Evolutionary conservation across 2,329 filamentous ascomycete species (phyloP).

Genomic region (Rosellinia necatrix): DNA sequence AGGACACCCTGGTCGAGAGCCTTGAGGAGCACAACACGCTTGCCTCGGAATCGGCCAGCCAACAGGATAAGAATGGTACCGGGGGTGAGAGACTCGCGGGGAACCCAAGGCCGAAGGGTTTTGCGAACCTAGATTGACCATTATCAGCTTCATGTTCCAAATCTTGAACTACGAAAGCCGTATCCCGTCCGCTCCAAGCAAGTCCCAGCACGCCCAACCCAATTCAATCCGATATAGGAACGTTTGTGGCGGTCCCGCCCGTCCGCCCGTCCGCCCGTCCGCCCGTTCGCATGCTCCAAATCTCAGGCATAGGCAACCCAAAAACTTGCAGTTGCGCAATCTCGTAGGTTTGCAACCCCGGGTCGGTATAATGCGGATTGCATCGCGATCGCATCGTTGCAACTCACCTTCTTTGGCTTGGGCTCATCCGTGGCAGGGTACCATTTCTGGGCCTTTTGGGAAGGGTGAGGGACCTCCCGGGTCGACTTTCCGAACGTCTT

Average conservation of each 20-base stretch:
- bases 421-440: slow-evolving; percentile 94
- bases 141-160: slow-evolving; percentile 15
- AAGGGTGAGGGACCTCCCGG: slow-evolving; percentile 83
- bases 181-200: not conserved
- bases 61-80: slow-evolving; percentile 98
- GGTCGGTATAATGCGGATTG: slow-evolving; percentile 1
- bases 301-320: not conserved
- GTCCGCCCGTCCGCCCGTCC: not conserved
- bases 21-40: slow-evolving; percentile 99
- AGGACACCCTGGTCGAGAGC: slow-evolving; percentile 96
- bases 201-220: too few relatives aligned
- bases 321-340: not conserved
- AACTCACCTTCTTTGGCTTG: slow-evolving; percentile 92
- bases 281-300: too few relatives aligned
- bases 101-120: slow-evolving; percentile 83
- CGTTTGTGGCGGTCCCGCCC: not conserved
- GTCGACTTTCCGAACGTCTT: slow-evolving; percentile 99
- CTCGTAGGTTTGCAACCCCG: not conserved
- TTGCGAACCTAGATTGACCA: slow-evolving; percentile 78
- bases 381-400: slow-evolving; percentile 33
- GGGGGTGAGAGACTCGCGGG: slow-evolving; percentile 87
- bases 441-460: slow-evolving; percentile 98
- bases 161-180: not conserved
- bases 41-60: slow-evolving; percentile 98
- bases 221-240: slow-evolving; percentile 24